phyloP scores from a whole-genome alignment of 148 eudicot genomes.

The Arctostaphylos glauca region DNA sequence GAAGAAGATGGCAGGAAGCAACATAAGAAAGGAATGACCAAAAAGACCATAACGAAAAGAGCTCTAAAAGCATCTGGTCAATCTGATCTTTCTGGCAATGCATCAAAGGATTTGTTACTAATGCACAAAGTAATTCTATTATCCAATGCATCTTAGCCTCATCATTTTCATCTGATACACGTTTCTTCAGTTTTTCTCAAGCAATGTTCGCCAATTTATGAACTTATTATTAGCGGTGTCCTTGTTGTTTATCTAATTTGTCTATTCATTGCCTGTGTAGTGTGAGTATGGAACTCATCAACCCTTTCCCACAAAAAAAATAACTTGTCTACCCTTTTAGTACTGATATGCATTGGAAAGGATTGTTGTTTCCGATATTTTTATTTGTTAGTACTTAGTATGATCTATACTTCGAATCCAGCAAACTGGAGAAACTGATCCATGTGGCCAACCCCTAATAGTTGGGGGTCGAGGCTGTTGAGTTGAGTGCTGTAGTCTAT shows the following conservation, averaged over 20 bases:
- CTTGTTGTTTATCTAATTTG: neutral
- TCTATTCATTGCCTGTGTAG: neutral
- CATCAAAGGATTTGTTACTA: conserved; percentile 73
- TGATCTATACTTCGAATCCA: neutral
- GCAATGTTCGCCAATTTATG: neutral
- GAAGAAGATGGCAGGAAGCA: conserved; percentile 85
- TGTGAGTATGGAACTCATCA: neutral
- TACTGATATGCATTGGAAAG: neutral
- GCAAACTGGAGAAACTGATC: conserved; percentile 8
- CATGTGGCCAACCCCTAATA: neutral
- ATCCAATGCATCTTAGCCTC: neutral
- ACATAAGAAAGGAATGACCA: conserved; percentile 67
- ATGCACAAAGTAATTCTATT: conserved; percentile 76
- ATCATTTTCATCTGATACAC: neutral
- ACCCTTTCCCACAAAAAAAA: neutral
- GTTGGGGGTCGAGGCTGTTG: conserved; percentile 2
- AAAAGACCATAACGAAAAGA: conserved; percentile 78
- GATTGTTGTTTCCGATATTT: neutral
- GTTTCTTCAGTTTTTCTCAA: neutral
- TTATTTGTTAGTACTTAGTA: too few species aligned
- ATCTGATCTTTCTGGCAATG: conserved; percentile 76
- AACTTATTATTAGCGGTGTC: neutral
- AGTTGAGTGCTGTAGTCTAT: neutral
- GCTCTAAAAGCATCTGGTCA: conserved; percentile 94
- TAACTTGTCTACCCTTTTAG: neutral